Evolutionary conservation across 2,329 filamentous ascomycete species (phyloP).

Genomic region (Pseudogymnoascus sp.): DNA sequence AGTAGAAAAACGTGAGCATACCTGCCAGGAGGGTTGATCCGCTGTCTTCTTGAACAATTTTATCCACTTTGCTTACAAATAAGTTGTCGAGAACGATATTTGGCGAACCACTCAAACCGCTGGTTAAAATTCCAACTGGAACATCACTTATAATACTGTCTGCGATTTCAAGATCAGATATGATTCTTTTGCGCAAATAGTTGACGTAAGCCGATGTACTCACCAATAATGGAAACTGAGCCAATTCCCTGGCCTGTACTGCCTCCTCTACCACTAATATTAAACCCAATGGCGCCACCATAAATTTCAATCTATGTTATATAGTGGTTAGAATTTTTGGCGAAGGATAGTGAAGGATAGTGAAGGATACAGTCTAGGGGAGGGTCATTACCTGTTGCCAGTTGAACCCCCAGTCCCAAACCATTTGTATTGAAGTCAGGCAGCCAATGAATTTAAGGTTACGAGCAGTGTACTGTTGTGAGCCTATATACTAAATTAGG

Average conservation of each 20-base stretch:
- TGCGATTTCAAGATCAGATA: no score
- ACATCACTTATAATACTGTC: conserved; percentile 46
- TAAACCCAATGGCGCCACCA: conserved; percentile 46
- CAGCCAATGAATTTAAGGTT: conserved; percentile 43
- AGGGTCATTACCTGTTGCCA: conserved; percentile 42
- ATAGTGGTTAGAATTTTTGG: no score
- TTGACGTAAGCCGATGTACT: no score
- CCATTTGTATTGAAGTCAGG: conserved; percentile 47
- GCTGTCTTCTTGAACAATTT: conserved; percentile 60
- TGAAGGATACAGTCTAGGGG: no score
- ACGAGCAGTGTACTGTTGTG: conserved; percentile 57
- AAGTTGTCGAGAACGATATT: conserved; percentile 81
- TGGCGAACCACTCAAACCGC: conserved; percentile 43
- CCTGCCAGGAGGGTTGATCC: no score
- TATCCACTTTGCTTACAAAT: conserved; percentile 60
- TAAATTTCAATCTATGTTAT: conserved; percentile 46
- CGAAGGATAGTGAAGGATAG: no score
- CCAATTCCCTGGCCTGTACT: conserved; percentile 41
- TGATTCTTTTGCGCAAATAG: no score
- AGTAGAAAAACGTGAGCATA: no score
- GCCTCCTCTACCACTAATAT: conserved; percentile 43
- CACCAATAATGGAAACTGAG: conserved; percentile 49
- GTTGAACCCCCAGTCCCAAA: conserved; percentile 56
- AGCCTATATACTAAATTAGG: no score
- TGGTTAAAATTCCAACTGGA: conserved; percentile 44